Percentiles rank a stretch among this genome's conserved stretches.
phyloP scores from a whole-genome alignment of 2,329 filamentous ascomycete genomes.

The Furcasterigmium sp. region DNA sequence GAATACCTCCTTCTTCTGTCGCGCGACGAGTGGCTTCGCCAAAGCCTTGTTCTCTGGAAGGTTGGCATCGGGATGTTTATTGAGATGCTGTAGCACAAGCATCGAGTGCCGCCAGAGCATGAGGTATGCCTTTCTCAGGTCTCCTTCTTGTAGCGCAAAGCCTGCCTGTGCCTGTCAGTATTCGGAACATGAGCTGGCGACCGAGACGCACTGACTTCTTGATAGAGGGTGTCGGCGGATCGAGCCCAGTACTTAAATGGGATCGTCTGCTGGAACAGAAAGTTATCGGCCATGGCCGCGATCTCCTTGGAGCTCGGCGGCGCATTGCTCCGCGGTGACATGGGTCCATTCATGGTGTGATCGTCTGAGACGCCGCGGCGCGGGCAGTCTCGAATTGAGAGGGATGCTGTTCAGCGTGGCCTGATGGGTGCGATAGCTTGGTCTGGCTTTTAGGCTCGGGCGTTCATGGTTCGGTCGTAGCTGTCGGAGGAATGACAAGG shows the following conservation, averaged over 20 bases:
- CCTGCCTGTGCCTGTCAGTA: slow-evolving; percentile 52
- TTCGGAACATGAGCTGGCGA: neutral
- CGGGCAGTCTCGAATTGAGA: too few species aligned
- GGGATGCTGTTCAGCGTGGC: too few species aligned
- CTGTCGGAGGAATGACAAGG: too few species aligned
- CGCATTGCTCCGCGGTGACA: slow-evolving; percentile 30
- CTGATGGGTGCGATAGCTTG: too few species aligned
- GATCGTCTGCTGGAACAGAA: slow-evolving; percentile 74
- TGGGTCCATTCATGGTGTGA: slow-evolving; percentile 19
- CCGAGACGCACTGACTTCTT: slow-evolving; percentile 60
- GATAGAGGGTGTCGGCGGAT: slow-evolving; percentile 71
- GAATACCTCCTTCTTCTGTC: slow-evolving; percentile 51
- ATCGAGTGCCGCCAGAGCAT: slow-evolving; percentile 85
- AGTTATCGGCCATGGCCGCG: slow-evolving; percentile 67
- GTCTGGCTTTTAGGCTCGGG: too few species aligned
- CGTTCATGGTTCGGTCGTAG: too few species aligned
- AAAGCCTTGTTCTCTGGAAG: slow-evolving; percentile 59
- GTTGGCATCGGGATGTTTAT: slow-evolving; percentile 70
- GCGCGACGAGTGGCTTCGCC: slow-evolving; percentile 46
- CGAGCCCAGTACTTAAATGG: slow-evolving; percentile 77
- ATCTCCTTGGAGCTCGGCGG: slow-evolving; percentile 77
- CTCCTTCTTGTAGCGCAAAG: slow-evolving; percentile 80
- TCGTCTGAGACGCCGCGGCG: too few species aligned
- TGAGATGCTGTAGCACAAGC: slow-evolving; percentile 73
- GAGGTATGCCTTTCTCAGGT: slow-evolving; percentile 83